phyloP scores from a whole-genome alignment of 108 stramenopile species.

The Skeletonema grethae region DNA sequence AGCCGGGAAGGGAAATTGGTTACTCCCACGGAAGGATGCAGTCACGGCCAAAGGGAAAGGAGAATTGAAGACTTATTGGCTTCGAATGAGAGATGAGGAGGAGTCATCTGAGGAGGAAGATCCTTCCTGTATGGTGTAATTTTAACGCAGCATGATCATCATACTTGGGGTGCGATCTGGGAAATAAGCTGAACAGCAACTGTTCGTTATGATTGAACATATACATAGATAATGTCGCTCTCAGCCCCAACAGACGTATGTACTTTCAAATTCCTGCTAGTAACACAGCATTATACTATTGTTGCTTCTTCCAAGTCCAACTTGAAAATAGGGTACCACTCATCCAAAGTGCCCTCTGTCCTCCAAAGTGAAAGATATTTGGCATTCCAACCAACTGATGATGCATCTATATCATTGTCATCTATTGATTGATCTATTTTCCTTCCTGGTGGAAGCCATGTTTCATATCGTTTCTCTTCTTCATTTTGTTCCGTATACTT shows the following conservation, averaged over 20 bases:
- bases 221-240: too few relatives aligned
- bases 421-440: background rate
- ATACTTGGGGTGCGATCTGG: too few relatives aligned
- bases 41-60: conserved; percentile 70
- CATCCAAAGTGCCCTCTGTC: conserved; percentile 41
- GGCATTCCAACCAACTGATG: conserved; percentile 20
- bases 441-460: background rate
- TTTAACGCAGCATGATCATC: too few relatives aligned
- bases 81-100: conserved; percentile 3
- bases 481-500: conserved; percentile 20
- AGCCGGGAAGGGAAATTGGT: conserved; percentile 55
- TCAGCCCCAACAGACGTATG: too few relatives aligned
- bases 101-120: background rate
- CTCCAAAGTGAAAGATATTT: conserved; percentile 45
- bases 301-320: conserved; percentile 21
- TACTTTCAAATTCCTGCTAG: too few relatives aligned
- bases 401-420: background rate
- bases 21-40: conserved; percentile 36
- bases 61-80: conserved; percentile 64
- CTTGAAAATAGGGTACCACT: conserved; percentile 41
- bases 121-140: background rate
- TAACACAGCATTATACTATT: background rate
- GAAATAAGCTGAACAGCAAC: too few relatives aligned
- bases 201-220: too few relatives aligned
- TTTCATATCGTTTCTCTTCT: conserved; percentile 6